Evolutionary conservation across 2,329 filamentous ascomycete genomes (phyloP).

Genomic region (Tolypocladium ovalisporum): DNA sequence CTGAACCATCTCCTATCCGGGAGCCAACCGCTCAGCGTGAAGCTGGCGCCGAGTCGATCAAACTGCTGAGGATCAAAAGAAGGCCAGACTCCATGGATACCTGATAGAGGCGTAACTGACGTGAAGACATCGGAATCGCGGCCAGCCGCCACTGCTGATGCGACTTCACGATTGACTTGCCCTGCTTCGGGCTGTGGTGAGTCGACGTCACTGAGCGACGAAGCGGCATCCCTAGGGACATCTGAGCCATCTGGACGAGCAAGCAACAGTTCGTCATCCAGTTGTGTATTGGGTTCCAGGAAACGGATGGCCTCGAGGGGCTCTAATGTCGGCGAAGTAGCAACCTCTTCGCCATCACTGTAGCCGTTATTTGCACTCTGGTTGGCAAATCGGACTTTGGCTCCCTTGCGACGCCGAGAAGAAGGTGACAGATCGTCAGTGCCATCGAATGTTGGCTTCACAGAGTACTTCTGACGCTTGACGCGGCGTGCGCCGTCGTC

Average conservation of each 20-base stretch:
- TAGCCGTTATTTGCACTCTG: neutral
- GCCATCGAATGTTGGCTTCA: neutral
- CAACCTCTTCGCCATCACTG: neutral
- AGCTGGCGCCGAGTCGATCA: slow-evolving; percentile 24
- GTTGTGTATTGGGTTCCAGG: slow-evolving; percentile 29
- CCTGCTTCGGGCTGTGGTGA: neutral
- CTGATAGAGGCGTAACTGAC: slow-evolving; percentile 11
- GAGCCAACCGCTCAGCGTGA: slow-evolving; percentile 32
- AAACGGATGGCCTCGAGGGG: slow-evolving; percentile 17
- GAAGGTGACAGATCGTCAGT: neutral
- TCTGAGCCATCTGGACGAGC: neutral
- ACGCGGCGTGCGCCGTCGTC: slow-evolving; percentile 9
- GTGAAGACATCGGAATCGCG: slow-evolving; percentile 4
- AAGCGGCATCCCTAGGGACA: neutral
- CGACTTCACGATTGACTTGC: neutral
- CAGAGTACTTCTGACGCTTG: slow-evolving; percentile 5
- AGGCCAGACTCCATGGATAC: slow-evolving; percentile 20
- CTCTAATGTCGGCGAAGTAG: neutral
- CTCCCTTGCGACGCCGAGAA: neutral
- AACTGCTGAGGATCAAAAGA: slow-evolving; percentile 20
- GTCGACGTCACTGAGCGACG: neutral
- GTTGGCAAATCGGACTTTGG: neutral
- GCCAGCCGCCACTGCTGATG: neutral
- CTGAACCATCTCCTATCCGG: slow-evolving; percentile 25
- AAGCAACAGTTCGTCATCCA: slow-evolving; percentile 9